Conservation (phyloP, 2,329 filamentous ascomycete genomes). For the Xenosphaeropsis pyriputrescens region DNA sequence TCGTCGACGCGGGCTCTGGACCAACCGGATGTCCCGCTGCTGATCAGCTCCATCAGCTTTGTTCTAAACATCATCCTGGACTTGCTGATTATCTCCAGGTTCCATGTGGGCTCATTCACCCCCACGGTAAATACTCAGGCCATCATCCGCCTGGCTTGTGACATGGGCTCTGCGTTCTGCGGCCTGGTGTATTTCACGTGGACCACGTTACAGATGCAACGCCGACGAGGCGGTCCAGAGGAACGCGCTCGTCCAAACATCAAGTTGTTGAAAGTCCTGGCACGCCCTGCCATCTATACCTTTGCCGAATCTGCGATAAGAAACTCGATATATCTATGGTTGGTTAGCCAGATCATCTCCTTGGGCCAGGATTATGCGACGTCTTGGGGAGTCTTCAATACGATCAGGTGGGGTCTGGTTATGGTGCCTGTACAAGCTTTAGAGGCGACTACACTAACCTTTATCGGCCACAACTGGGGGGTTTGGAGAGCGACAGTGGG, state of each 20-base stretch:
- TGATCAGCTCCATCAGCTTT: slow-evolving; percentile 51
- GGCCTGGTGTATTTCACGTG: slow-evolving; percentile 47
- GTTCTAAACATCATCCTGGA: slow-evolving; percentile 52
- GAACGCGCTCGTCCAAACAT: slow-evolving; percentile 22
- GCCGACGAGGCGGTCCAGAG: too few relatives aligned
- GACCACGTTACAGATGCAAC: slow-evolving; percentile 17
- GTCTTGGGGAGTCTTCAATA: slow-evolving; percentile 61
- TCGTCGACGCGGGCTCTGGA: slow-evolving; percentile 50
- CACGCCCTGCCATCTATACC: slow-evolving; percentile 40
- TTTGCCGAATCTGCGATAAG: slow-evolving; percentile 51
- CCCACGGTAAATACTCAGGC: slow-evolving; percentile 53
- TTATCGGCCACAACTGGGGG: slow-evolving; percentile 55
- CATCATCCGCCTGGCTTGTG: slow-evolving; percentile 45
- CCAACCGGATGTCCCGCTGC: slow-evolving; percentile 51
- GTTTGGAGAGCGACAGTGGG: slow-evolving; percentile 24
- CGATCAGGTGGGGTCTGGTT: slow-evolving; percentile 58
- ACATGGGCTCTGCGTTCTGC: slow-evolving; percentile 34
- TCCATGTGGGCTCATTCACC: slow-evolving; percentile 36
- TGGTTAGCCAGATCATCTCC: slow-evolving; percentile 47
- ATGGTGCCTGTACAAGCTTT: slow-evolving; percentile 60
- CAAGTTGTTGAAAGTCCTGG: slow-evolving; percentile 30
- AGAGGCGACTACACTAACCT: slow-evolving; percentile 50
- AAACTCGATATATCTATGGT: slow-evolving; percentile 58
- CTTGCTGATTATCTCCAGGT: slow-evolving; percentile 49
- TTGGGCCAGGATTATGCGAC: slow-evolving; percentile 53